phyloP scores from a whole-genome alignment of 495 filamentous ascomycete species.

The Neurospora sp. region DNA sequence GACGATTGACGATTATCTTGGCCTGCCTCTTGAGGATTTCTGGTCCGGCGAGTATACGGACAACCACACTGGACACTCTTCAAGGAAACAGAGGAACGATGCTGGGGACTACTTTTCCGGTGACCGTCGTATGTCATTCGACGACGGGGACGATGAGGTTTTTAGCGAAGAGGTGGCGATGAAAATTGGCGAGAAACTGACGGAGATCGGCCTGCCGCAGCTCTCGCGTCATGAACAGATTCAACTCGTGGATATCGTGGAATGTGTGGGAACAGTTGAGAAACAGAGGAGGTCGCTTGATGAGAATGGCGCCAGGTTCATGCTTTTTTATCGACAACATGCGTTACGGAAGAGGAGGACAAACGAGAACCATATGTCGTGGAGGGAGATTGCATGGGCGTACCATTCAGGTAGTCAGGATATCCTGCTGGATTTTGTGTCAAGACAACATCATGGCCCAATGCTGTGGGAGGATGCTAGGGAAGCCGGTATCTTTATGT shows the following conservation, averaged over 20 bases:
- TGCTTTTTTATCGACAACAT: constrained; percentile 83
- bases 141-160: constrained; percentile 44
- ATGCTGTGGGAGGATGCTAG: constrained; percentile 77
- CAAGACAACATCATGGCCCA: constrained; percentile 62
- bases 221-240: constrained; percentile 85
- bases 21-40: constrained; percentile 62
- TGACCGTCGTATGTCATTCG: constrained; percentile 25
- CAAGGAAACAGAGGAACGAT: constrained; percentile 7
- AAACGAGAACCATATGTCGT: constrained; percentile 62
- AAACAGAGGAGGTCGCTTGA: constrained; percentile 88
- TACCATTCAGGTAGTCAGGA: constrained; percentile 89
- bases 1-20: constrained; percentile 67
- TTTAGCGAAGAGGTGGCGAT: constrained; percentile 65
- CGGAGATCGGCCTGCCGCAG: constrained; percentile 63
- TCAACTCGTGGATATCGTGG: constrained; percentile 74
- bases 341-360: constrained; percentile 57
- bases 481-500: constrained; percentile 90
- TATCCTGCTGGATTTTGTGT: constrained; percentile 82
- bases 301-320: constrained; percentile 81
- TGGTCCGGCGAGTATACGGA: constrained; percentile 17
- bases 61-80: constrained; percentile 9
- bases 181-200: constrained; percentile 68
- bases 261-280: constrained; percentile 78
- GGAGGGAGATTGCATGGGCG: constrained; percentile 93
- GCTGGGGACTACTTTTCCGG: constrained; percentile 13